phyloP scores from a whole-genome alignment of 106 monocot species.

The Allium sativum region DNA sequence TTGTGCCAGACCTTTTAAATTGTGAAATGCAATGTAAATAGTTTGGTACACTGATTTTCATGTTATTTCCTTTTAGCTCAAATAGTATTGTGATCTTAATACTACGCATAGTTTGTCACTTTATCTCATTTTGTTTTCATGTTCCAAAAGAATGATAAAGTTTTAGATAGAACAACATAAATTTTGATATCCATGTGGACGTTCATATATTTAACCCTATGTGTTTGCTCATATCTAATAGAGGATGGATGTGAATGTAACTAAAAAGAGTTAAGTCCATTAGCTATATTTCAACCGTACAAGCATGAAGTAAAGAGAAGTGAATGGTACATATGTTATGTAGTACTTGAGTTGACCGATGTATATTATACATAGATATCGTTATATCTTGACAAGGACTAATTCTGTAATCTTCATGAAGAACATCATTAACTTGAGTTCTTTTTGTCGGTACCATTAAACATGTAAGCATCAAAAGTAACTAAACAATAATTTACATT shows the following conservation, averaged over 20 bases:
- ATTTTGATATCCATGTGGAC: background rate
- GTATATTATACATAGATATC: constrained; percentile 98
- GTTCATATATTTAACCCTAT: background rate
- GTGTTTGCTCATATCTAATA: background rate
- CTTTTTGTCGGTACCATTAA: constrained; percentile 80
- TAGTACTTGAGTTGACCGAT: constrained; percentile 70
- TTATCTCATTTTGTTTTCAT: background rate
- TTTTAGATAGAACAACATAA: background rate
- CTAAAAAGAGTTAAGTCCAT: background rate
- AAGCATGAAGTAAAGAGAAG: too few relatives aligned
- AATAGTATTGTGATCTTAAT: background rate
- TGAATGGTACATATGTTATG: constrained; percentile 1
- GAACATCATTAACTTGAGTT: constrained; percentile 68
- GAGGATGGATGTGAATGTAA: too few relatives aligned
- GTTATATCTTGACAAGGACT: constrained; percentile 89
- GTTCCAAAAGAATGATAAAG: background rate
- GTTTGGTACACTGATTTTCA: background rate
- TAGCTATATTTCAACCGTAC: background rate
- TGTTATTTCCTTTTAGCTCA: too few relatives aligned
- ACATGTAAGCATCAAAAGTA: too few relatives aligned
- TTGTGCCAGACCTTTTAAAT: constrained; percentile 78
- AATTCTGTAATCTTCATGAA: constrained; percentile 86
- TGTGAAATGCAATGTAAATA: constrained; percentile 5
- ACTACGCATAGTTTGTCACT: background rate
- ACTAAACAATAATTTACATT: too few relatives aligned